Evolutionary conservation across 2,329 filamentous ascomycete species (phyloP).

Genomic region (Fonsecaea pedrosoi): DNA sequence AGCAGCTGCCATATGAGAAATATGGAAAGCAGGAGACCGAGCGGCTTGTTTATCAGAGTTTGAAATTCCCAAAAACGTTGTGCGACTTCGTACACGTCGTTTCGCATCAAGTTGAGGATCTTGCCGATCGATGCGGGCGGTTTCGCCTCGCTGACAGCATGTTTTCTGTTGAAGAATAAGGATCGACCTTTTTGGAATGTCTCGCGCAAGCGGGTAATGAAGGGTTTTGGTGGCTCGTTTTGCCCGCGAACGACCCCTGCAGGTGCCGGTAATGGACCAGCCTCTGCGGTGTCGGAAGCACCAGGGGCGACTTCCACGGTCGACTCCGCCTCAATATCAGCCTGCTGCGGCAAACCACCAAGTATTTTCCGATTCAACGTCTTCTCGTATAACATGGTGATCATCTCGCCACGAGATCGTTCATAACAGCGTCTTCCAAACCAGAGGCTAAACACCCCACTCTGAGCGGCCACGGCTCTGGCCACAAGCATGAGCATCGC

Average conservation of each 20-base stretch:
- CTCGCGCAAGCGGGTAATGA: slow-evolving; percentile 1
- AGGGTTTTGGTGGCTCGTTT: slow-evolving; percentile 39
- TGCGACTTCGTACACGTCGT: slow-evolving; percentile 80
- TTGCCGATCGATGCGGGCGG: slow-evolving; percentile 83
- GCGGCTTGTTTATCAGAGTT: slow-evolving; percentile 74
- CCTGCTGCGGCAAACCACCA: slow-evolving; percentile 40
- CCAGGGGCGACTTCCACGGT: slow-evolving; percentile 39
- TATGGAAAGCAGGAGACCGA: slow-evolving; percentile 76
- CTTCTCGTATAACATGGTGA: slow-evolving; percentile 84
- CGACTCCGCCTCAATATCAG: slow-evolving; percentile 41
- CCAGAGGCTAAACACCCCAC: slow-evolving; percentile 75
- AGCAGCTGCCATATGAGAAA: slow-evolving; percentile 78
- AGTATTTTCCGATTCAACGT: slow-evolving; percentile 70
- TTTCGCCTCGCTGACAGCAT: slow-evolving; percentile 38
- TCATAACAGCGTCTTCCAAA: slow-evolving; percentile 85
- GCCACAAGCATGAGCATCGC: slow-evolving; percentile 67
- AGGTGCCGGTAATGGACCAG: slow-evolving; percentile 24
- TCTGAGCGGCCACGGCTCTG: slow-evolving; percentile 68
- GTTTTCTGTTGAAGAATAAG: slow-evolving; percentile 29
- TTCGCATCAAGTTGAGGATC: slow-evolving; percentile 84
- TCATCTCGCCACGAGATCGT: slow-evolving; percentile 81
- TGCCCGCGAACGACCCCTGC: slow-evolving; percentile 29
- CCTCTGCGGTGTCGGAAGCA: slow-evolving; percentile 1
- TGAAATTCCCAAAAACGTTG: slow-evolving; percentile 87
- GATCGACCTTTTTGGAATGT: slow-evolving; percentile 16